phyloP scores from a whole-genome alignment of 352 stramenopile species.

The Phytopythium ostracodes region DNA sequence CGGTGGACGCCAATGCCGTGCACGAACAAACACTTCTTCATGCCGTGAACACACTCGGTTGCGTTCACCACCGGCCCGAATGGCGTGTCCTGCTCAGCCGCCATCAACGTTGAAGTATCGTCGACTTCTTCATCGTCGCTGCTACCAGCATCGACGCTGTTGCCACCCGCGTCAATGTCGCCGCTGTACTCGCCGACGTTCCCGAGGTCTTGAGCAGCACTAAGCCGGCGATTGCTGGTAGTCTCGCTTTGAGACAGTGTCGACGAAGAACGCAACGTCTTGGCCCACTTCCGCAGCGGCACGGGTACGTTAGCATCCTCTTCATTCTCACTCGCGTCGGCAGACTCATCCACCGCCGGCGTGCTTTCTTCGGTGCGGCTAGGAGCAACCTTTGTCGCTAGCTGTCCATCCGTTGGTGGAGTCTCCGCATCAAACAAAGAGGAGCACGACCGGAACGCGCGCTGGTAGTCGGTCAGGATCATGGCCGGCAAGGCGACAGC shows the following conservation, averaged over 20 bases:
- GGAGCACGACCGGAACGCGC: neutral
- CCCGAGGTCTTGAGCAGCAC: neutral
- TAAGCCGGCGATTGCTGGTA: neutral
- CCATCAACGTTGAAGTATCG: neutral
- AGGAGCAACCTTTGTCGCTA: neutral
- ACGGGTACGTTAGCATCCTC: neutral
- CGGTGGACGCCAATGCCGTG: slow-evolving; percentile 35
- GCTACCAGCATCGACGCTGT: too few species aligned
- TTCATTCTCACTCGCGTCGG: neutral
- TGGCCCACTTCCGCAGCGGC: neutral
- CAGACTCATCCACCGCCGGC: neutral
- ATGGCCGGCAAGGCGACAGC: neutral
- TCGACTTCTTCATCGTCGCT: too few species aligned
- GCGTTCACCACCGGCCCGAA: neutral
- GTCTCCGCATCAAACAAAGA: neutral
- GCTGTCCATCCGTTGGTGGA: neutral
- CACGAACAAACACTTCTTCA: slow-evolving; percentile 38
- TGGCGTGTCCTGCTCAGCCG: neutral
- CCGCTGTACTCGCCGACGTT: neutral
- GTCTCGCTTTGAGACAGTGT: neutral
- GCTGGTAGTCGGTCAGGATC: neutral
- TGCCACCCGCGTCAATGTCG: too few species aligned
- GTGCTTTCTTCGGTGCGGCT: neutral
- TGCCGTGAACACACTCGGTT: slow-evolving; percentile 2
- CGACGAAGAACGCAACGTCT: neutral